phyloP scores from a whole-genome alignment of 2,329 filamentous ascomycete species.

The Alternaria sp. region DNA sequence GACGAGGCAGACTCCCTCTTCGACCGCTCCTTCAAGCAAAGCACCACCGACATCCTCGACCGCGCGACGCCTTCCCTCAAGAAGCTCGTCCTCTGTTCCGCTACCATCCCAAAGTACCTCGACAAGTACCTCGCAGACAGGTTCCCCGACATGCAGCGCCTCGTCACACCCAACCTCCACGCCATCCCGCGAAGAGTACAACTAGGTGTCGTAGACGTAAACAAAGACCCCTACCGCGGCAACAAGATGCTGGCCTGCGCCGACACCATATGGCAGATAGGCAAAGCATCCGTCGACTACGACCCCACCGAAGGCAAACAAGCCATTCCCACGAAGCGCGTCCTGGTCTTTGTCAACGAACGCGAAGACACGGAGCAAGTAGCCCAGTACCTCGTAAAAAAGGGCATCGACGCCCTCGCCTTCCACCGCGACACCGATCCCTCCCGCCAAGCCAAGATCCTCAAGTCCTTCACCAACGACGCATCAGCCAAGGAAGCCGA shows the following conservation, averaged over 20 bases:
- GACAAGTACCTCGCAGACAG: conserved; percentile 82
- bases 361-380: conserved; percentile 85
- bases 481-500: neutral
- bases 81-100: conserved; percentile 90
- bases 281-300: conserved; percentile 67
- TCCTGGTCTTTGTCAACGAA: conserved; percentile 97
- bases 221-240: conserved; percentile 89
- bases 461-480: conserved; percentile 68
- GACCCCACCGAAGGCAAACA: conserved; percentile 55
- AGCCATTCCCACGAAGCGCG: conserved; percentile 74
- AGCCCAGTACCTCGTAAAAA: conserved; percentile 76
- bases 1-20: conserved; percentile 97
- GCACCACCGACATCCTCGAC: conserved; percentile 83
- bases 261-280: conserved; percentile 92
- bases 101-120: conserved; percentile 89
- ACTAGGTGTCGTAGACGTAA: conserved; percentile 88
- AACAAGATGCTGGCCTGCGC: conserved; percentile 94
- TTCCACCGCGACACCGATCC: conserved; percentile 85
- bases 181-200: conserved; percentile 94
- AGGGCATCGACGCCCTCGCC: conserved; percentile 87
- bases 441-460: conserved; percentile 75
- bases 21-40: conserved; percentile 87
- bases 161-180: conserved; percentile 95
- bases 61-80: conserved; percentile 79
- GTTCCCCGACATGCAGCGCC: conserved; percentile 81